Conservation (phyloP, 148 eudicot genomes). For the Cornus florida region DNA sequence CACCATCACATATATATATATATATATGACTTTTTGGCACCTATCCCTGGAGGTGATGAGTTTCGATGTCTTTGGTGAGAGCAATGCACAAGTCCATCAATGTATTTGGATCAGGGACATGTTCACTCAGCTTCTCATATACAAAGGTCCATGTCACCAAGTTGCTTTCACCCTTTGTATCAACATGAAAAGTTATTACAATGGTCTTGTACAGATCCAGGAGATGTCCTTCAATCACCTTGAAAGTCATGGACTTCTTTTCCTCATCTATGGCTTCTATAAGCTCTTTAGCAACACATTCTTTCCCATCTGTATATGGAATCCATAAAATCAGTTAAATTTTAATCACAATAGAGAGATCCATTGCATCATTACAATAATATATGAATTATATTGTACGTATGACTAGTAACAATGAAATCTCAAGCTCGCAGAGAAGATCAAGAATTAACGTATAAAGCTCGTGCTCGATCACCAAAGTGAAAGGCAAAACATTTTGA, state of each 20-base stretch:
- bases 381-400: too few species aligned
- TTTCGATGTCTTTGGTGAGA: not conserved
- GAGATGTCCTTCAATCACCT: not conserved
- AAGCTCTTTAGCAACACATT: not conserved
- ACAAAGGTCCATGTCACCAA: not conserved
- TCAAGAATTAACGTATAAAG: too few species aligned
- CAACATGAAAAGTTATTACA: not conserved
- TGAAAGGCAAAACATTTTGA: too few species aligned
- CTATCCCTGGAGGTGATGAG: not conserved
- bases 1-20: not conserved
- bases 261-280: not conserved
- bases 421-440: too few species aligned
- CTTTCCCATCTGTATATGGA: not conserved
- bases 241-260: not conserved
- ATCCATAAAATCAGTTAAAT: too few species aligned
- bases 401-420: too few species aligned
- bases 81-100: not conserved
- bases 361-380: too few species aligned
- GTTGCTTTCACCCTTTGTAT: not conserved
- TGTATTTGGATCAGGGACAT: not conserved
- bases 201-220: not conserved
- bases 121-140: slow-evolving; percentile 3
- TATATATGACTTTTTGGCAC: not conserved
- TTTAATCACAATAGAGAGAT: too few species aligned
- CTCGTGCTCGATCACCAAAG: too few species aligned